Conservation (phyloP, 2,329 filamentous ascomycete genomes). For the Decorospora gaudefroyi region DNA sequence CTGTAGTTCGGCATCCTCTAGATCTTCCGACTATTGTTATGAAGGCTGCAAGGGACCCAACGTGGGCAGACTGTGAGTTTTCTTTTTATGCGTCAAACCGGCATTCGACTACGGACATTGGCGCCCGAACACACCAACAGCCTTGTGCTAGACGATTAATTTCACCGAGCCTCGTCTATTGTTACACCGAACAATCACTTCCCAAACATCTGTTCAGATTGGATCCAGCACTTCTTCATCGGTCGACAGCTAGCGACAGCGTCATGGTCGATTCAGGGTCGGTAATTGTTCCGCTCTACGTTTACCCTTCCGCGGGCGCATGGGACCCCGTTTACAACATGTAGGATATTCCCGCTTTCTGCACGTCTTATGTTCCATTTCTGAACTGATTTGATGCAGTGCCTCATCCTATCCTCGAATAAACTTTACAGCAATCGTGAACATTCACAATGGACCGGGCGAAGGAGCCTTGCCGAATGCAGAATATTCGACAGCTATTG, state of each 20-base stretch:
- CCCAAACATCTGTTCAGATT: slow-evolving; percentile 3
- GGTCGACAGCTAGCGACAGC: slow-evolving; percentile 11
- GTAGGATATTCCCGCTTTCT: no score
- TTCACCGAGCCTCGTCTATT: slow-evolving; percentile 9
- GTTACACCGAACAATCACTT: slow-evolving; percentile 3
- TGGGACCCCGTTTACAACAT: slow-evolving; percentile 54
- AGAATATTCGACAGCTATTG: slow-evolving; percentile 52
- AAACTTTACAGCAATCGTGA: slow-evolving; percentile 58
- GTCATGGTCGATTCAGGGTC: slow-evolving; percentile 29
- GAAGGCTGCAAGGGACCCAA: slow-evolving; percentile 26
- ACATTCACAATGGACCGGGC: slow-evolving; percentile 56
- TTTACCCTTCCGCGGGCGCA: slow-evolving; percentile 54
- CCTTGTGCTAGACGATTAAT: slow-evolving; percentile 6
- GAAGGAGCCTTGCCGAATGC: slow-evolving; percentile 49
- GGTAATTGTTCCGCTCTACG: slow-evolving; percentile 56
- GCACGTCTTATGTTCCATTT: no score
- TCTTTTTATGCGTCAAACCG: slow-evolving; percentile 19
- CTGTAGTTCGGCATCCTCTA: slow-evolving; percentile 30
- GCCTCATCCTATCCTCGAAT: slow-evolving; percentile 43
- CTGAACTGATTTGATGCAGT: no score
- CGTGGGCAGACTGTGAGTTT: slow-evolving; percentile 19
- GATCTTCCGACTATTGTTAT: slow-evolving; percentile 22
- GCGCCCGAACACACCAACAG: slow-evolving; percentile 19
- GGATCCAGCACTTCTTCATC: slow-evolving; percentile 3
- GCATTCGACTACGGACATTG: slow-evolving; percentile 17